Evolutionary conservation across 1,284 basidiomycete species (phyloP).

Genomic region (Schizophyllum commune): DNA sequence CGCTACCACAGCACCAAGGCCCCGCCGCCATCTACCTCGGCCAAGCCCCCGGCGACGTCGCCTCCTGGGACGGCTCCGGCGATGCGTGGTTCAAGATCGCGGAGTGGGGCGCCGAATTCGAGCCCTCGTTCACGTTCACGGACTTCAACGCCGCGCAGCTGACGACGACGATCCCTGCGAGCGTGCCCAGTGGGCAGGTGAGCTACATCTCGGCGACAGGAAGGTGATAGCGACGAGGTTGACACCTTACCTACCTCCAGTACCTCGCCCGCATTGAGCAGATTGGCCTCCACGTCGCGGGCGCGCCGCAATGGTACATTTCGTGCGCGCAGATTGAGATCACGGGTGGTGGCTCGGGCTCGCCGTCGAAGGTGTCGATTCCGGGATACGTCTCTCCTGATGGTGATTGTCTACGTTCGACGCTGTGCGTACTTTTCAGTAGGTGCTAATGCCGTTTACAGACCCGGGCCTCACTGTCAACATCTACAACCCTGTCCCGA

Average conservation of each 20-base stretch:
- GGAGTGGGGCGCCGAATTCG: background rate
- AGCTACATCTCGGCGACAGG: background rate
- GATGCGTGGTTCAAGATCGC: conserved; percentile 17
- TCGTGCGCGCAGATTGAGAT: conserved; percentile 10
- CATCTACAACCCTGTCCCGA: conserved; percentile 11
- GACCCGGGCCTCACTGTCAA: conserved; percentile 4
- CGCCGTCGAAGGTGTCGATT: conserved; percentile 5
- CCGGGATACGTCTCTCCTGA: conserved; percentile 11
- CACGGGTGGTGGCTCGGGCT: conserved; percentile 1
- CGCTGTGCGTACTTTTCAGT: too few relatives aligned
- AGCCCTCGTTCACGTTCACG: background rate
- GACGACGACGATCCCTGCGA: conserved; percentile 8
- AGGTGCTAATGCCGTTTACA: background rate
- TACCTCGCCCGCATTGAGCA: conserved; percentile 12
- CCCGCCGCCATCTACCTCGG: conserved; percentile 19
- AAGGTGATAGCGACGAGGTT: too few relatives aligned
- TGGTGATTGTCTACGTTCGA: too few relatives aligned
- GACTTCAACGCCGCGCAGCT: background rate
- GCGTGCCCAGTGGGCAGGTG: conserved; percentile 8
- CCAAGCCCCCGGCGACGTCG: conserved; percentile 17
- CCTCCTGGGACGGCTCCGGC: conserved; percentile 16
- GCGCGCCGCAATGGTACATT: conserved; percentile 9
- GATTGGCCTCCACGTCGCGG: conserved; percentile 10
- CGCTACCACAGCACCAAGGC: background rate
- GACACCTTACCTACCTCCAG: background rate